Percentiles rank a stretch among this genome's conserved stretches.
phyloP scores from a whole-genome alignment of 2,329 filamentous ascomycete species.

The Cordyceps cicadae region DNA sequence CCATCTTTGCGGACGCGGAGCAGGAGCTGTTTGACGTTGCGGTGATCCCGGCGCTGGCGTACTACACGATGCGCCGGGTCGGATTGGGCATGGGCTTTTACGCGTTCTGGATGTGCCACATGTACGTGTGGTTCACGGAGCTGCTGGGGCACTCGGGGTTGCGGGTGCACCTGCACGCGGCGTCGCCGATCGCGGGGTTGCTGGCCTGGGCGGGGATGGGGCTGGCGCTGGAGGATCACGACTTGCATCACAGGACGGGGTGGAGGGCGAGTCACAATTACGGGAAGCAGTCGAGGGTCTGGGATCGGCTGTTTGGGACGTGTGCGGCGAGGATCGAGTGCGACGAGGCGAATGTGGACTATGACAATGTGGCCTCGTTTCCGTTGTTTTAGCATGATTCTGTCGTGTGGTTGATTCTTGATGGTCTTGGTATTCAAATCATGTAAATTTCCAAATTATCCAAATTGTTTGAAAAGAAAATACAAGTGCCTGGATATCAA shows the following conservation, averaged over 20 bases:
- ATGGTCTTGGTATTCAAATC: too few relatives aligned
- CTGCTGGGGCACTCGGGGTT: constrained; percentile 31
- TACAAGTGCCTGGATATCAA: background rate
- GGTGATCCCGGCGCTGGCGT: constrained; percentile 31
- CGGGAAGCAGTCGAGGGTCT: constrained; percentile 8
- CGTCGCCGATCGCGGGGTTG: constrained; percentile 27
- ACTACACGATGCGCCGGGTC: constrained; percentile 23
- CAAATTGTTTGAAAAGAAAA: too few relatives aligned
- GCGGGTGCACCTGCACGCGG: constrained; percentile 27
- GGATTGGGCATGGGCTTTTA: constrained; percentile 37
- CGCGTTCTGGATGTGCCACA: constrained; percentile 37
- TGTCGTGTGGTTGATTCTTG: too few relatives aligned
- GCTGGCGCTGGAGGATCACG: constrained; percentile 34
- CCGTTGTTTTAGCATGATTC: constrained; percentile 3
- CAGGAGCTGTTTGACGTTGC: constrained; percentile 35
- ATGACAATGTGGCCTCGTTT: constrained; percentile 4
- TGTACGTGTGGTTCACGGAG: constrained; percentile 34
- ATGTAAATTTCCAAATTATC: too few relatives aligned
- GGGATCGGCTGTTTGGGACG: constrained; percentile 2
- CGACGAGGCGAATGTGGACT: constrained; percentile 6
- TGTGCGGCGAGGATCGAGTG: constrained; percentile 1
- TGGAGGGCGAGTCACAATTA: constrained; percentile 18
- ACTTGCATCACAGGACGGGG: constrained; percentile 30
- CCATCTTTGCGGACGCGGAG: constrained; percentile 33
- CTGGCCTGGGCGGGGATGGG: constrained; percentile 26